A percentile compares a stretch with the other conserved stretches of the same genome.
These are phyloP conservation scores for Termitomyces sp. DNA, from an alignment of 768 basidiomycete genomes.

Conservation along the genomic window DNA sequence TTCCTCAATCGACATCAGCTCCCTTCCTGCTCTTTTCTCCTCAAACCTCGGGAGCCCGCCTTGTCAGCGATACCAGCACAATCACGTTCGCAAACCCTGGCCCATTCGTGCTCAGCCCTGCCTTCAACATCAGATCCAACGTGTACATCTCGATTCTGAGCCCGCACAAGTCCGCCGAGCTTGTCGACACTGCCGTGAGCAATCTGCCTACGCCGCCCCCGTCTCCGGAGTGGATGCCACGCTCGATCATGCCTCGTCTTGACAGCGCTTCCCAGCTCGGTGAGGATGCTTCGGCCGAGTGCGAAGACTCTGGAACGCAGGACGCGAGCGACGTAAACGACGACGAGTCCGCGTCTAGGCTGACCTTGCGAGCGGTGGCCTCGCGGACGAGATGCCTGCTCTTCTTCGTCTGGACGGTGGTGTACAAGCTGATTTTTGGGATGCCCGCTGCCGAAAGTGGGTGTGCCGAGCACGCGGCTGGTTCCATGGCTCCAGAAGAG, in stretches of 20 bases:
- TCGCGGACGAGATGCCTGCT: background rate
- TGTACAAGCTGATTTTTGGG: conserved; percentile 8
- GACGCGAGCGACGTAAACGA: background rate
- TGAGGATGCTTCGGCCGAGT: background rate
- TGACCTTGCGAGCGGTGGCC: background rate
- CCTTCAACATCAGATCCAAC: conserved; percentile 17
- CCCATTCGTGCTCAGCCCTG: conserved; percentile 22
- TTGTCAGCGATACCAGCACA: conserved; percentile 7
- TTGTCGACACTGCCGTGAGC: conserved; percentile 5
- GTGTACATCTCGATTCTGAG: conserved; percentile 28
- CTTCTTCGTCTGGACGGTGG: background rate
- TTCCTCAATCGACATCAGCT: background rate
- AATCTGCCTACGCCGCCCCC: conserved; percentile 32
- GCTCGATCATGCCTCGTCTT: background rate
- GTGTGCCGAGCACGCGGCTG: too few relatives aligned
- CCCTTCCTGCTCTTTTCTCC: conserved; percentile 16
- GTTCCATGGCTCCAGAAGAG: too few relatives aligned
- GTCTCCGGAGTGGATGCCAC: conserved; percentile 25
- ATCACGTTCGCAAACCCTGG: conserved; percentile 1
- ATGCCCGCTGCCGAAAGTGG: too few relatives aligned
- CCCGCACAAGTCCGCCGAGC: conserved; percentile 17
- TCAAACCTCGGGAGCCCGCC: conserved; percentile 4
- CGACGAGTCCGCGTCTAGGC: background rate
- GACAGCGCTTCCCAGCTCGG: background rate
- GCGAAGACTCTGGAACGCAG: background rate